Conservation (phyloP, 2,329 filamentous ascomycete species). For the Colletotrichum tropicicola region DNA sequence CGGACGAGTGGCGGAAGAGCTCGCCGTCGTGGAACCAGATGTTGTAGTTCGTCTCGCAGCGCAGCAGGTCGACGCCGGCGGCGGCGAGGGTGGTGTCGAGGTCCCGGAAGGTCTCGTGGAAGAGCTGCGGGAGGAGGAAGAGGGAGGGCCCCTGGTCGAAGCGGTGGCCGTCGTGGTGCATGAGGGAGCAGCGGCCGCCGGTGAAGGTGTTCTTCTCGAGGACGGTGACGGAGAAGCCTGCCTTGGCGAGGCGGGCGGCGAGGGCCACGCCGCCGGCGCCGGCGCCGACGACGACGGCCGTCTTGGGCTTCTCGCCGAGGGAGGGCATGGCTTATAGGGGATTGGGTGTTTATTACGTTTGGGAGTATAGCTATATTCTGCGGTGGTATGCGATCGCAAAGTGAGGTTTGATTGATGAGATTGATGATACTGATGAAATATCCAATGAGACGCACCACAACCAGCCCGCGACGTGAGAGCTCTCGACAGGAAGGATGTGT, state of each 20-base stretch:
- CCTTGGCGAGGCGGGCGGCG: conserved; percentile 75
- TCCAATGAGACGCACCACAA: neutral
- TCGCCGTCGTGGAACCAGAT: conserved; percentile 77
- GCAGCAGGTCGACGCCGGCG: conserved; percentile 74
- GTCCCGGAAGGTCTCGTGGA: conserved; percentile 74
- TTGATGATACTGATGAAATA: neutral
- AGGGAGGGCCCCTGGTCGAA: conserved; percentile 83
- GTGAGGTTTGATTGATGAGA: neutral
- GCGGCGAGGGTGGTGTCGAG: conserved; percentile 71
- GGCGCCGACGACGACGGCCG: conserved; percentile 51
- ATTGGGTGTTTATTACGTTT: neutral
- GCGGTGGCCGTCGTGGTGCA: conserved; percentile 69
- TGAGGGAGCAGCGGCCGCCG: conserved; percentile 75
- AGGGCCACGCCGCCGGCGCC: conserved; percentile 78
- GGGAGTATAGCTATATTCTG: neutral
- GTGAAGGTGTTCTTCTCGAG: conserved; percentile 81
- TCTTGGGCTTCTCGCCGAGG: conserved; percentile 39
- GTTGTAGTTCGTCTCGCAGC: conserved; percentile 80
- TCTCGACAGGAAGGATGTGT: neutral
- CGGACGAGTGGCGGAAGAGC: conserved; percentile 71
- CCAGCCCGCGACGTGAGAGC: neutral
- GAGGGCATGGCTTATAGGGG: conserved; percentile 1
- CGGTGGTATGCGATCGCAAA: neutral
- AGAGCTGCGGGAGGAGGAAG: conserved; percentile 75
- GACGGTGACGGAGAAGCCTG: conserved; percentile 77